Evolutionary conservation across 148 eudicot species (phyloP), one percentile per base, ranked within the genome.

Genomic region (Camellia japonica): DNA sequence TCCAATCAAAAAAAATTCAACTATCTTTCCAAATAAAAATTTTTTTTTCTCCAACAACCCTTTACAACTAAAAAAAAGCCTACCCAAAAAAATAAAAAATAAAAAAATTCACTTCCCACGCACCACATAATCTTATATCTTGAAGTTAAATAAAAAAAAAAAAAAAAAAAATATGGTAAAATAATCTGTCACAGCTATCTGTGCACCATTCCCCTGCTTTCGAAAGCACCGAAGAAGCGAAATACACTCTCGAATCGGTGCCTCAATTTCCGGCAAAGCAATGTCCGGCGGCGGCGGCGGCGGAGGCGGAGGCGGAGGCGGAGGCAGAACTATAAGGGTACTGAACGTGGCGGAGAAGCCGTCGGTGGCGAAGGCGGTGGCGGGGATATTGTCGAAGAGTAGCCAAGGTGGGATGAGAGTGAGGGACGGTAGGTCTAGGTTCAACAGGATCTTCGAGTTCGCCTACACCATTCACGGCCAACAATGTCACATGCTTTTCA

Each of bases 271-370:
- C 59, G 42, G 43, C 18, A 10, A 19, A 43, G 76, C 49, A 73
- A 80, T 80, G 77, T 61, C 79, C 49, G 63, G 67, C 73, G 75
- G 79, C 43, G 71, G 82, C 30, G 23, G 23, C 23, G 23, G 23
- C 23, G 30, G 30, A 30, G 30, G 30, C 30, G 30, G 30, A 30
- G 30, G 30, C 30, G 38, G 38, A 30, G 38, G 1, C 90, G 44
- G 82, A 4, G 79, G 38, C 66, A 86, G 92, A n/a, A 65, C 87
- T 38, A 84, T 93, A 20, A 83, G 92, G 85, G 99, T 88, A 2
- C 81, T 96, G 80, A 96, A 93, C 79, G 99, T 96, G 69, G 99
- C 99, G 80, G 99, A 96, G 85, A 96, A 96, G 86, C 99, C 97
- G 11, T 96, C 99, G 20, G 99, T 96, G 68, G 99, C 99, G 49